A percentile compares a stretch with the other conserved stretches of the same genome.
Conservation (phyloP, 176 grass and related monocot species). For the Aechmea fasciata region DNA sequence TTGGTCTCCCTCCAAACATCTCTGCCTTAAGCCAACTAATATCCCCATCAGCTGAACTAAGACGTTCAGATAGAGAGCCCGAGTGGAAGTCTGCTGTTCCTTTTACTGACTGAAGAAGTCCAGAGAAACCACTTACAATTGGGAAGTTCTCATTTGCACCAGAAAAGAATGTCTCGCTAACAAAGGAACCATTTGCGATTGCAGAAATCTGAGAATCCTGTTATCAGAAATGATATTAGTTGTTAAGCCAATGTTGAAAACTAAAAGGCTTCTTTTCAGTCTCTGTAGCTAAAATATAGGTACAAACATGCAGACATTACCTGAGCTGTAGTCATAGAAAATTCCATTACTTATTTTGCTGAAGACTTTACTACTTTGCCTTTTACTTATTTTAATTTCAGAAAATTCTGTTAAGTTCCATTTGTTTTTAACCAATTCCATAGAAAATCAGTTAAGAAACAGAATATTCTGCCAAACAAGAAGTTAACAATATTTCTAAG, state of each 20-base stretch:
- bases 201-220: conserved; percentile 99
- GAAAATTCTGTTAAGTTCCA: too few species aligned
- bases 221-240: conserved; percentile 17
- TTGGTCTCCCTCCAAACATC: conserved; percentile 38
- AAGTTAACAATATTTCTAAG: too few species aligned
- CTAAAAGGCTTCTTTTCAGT: not conserved
- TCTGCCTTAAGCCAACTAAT: conserved; percentile 65
- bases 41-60: conserved; percentile 56
- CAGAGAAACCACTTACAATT: conserved; percentile 70
- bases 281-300: not conserved
- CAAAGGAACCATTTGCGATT: conserved; percentile 79
- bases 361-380: too few species aligned
- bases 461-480: too few species aligned
- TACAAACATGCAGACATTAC: too few species aligned
- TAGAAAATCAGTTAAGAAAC: too few species aligned
- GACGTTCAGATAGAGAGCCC: conserved; percentile 45
- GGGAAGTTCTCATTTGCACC: conserved; percentile 55
- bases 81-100: conserved; percentile 50
- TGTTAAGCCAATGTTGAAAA: conserved; percentile 4
- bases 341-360: too few species aligned
- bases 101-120: conserved; percentile 71
- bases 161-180: conserved; percentile 63
- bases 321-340: too few species aligned
- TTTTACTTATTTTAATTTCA: too few species aligned
- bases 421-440: too few species aligned